phyloP scores from a whole-genome alignment of 2,329 filamentous ascomycete species.

The Dactylellina leptospora region DNA sequence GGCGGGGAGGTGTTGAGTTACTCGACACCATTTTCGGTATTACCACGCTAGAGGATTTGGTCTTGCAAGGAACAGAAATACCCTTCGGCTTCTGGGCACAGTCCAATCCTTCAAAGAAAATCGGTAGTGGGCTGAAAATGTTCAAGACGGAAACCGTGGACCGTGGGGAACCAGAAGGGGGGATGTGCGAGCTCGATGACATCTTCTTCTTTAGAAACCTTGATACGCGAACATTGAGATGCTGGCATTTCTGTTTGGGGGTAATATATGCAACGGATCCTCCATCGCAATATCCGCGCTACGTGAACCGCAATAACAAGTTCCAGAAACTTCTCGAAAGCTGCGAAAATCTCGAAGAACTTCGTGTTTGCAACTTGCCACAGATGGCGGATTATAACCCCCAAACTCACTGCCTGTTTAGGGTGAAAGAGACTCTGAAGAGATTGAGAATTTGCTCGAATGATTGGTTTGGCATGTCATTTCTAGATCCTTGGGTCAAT shows the following conservation, averaged over 20 bases:
- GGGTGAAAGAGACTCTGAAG: conserved; percentile 22
- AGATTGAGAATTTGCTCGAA: conserved; percentile 31
- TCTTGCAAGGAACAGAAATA: conserved; percentile 23
- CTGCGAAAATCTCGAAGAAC: conserved; percentile 16
- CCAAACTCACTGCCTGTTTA: conserved; percentile 27
- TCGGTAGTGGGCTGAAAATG: conserved; percentile 8
- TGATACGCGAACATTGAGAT: conserved; percentile 3
- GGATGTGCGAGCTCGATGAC: conserved; percentile 20
- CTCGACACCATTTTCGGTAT: conserved; percentile 31
- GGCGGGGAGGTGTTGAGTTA: neutral
- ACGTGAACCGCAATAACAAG: conserved; percentile 8
- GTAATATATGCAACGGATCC: conserved; percentile 5
- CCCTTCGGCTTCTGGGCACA: conserved; percentile 33
- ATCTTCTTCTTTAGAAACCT: conserved; percentile 26
- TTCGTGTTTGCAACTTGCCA: conserved; percentile 31
- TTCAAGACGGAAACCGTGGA: conserved; percentile 27
- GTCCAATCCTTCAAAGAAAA: neutral
- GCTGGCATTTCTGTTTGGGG: conserved; percentile 24
- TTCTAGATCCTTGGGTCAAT: conserved; percentile 14
- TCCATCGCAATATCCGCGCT: neutral
- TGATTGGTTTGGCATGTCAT: conserved; percentile 25
- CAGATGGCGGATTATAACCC: conserved; percentile 22
- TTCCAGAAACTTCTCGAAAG: conserved; percentile 8
- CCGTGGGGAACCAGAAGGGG: conserved; percentile 1
- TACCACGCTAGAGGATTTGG: conserved; percentile 12